Conservation (phyloP, 441 rosid genomes). For the Macaranga tanarius region DNA sequence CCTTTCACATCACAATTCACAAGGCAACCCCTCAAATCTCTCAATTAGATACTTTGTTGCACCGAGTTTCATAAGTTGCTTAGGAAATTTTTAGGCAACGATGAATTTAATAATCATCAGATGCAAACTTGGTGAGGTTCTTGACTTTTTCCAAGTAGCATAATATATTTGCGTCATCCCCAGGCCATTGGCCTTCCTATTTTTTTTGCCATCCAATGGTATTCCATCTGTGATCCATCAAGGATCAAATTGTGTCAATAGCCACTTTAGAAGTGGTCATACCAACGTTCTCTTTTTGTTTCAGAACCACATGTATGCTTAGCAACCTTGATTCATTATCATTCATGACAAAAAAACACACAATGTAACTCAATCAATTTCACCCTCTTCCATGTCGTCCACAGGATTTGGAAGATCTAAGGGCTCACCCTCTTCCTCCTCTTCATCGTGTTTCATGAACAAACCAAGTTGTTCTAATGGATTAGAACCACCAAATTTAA, state of each 20-base stretch:
- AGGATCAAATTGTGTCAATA: not conserved
- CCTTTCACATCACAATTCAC: no score
- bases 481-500: conserved; percentile 59
- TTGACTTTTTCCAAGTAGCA: not conserved
- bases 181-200: not conserved
- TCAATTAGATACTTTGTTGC: no score
- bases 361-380: conserved; percentile 38
- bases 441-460: conserved; percentile 80
- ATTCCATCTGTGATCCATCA: not conserved
- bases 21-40: no score
- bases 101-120: not conserved
- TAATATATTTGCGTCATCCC: not conserved
- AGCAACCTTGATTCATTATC: not conserved
- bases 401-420: conserved; percentile 26
- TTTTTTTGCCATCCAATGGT: not conserved
- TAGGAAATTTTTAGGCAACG: not conserved
- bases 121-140: not conserved
- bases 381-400: conserved; percentile 76
- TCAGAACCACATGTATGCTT: not conserved
- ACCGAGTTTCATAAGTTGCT: not conserved
- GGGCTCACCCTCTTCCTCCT: conserved; percentile 72
- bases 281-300: not conserved
- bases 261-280: not conserved
- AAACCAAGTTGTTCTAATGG: conserved; percentile 81
- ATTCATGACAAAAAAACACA: not conserved